phyloP scores from a whole-genome alignment of 2,329 filamentous ascomycete genomes.

The Apiospora pterosperma region DNA sequence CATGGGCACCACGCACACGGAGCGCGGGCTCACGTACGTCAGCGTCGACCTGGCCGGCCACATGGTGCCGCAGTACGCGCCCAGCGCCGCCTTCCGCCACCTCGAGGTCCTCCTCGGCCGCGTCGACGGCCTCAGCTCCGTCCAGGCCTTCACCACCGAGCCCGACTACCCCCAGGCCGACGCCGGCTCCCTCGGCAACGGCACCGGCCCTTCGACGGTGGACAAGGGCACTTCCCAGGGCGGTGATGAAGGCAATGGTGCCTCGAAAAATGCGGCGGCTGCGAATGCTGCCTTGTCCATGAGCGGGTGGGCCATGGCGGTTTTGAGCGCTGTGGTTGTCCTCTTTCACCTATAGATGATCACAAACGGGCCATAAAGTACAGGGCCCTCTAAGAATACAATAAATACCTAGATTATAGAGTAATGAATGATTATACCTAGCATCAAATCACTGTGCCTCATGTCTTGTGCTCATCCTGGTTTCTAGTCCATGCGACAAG shows the following conservation, averaged over 20 bases:
- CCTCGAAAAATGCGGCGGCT: background rate
- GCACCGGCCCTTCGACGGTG: slow-evolving; percentile 20
- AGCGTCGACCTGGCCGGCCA: slow-evolving; percentile 55
- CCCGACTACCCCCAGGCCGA: slow-evolving; percentile 21
- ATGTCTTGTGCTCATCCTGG: background rate
- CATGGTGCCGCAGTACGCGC: slow-evolving; percentile 66
- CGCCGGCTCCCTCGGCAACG: slow-evolving; percentile 21
- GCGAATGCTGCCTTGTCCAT: background rate
- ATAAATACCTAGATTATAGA: too few species aligned
- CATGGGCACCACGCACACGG: slow-evolving; percentile 67
- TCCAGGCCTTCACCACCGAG: slow-evolving; percentile 23
- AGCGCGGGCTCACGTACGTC: slow-evolving; percentile 72
- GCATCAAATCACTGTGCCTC: background rate
- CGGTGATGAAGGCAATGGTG: background rate
- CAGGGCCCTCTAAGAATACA: too few species aligned
- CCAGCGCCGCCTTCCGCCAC: slow-evolving; percentile 65
- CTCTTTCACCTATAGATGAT: background rate
- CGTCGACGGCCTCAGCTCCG: slow-evolving; percentile 40
- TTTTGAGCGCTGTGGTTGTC: background rate
- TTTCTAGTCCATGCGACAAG: too few species aligned
- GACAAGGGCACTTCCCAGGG: background rate
- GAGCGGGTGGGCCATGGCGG: background rate
- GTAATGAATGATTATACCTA: background rate
- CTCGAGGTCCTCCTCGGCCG: slow-evolving; percentile 74
- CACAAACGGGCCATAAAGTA: background rate